Evolutionary conservation across 2,329 filamentous ascomycete genomes (phyloP).

Genomic region (Alternaria solani): DNA sequence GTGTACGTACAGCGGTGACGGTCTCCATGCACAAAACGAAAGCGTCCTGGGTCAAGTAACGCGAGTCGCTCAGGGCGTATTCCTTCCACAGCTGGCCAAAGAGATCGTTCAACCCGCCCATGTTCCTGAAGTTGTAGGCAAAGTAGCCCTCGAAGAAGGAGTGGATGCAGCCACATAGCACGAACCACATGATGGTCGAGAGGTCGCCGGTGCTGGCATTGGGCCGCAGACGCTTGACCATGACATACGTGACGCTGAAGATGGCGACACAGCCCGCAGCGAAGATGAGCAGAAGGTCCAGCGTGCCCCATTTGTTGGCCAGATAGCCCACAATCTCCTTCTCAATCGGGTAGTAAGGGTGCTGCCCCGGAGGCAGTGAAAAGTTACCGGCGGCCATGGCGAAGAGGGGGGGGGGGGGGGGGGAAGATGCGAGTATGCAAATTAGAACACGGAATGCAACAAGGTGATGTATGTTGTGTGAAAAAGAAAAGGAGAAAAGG

Average conservation of each 20-base stretch:
- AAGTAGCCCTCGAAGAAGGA: conserved; percentile 89
- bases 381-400: conserved; percentile 25
- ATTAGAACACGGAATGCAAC: background rate
- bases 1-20: conserved; percentile 73
- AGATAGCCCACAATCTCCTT: conserved; percentile 69
- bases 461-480: background rate
- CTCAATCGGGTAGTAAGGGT: conserved; percentile 77
- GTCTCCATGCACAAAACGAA: conserved; percentile 90
- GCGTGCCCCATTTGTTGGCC: conserved; percentile 69
- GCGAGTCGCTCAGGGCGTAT: conserved; percentile 84
- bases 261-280: conserved; percentile 64
- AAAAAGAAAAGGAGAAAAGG: background rate
- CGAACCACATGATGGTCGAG: conserved; percentile 75
- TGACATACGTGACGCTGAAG: conserved; percentile 63
- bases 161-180: conserved; percentile 77
- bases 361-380: conserved; percentile 42
- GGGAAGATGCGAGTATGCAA: background rate
- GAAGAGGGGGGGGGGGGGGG: background rate
- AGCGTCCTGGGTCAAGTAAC: conserved; percentile 78
- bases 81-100: conserved; percentile 94
- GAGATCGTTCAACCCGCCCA: conserved; percentile 74
- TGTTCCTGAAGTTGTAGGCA: conserved; percentile 69
- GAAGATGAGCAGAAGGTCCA: conserved; percentile 68
- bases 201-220: conserved; percentile 64
- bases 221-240: conserved; percentile 63